Conservation (phyloP, 2,329 filamentous ascomycete genomes). For the Sporothrix curviconia region DNA sequence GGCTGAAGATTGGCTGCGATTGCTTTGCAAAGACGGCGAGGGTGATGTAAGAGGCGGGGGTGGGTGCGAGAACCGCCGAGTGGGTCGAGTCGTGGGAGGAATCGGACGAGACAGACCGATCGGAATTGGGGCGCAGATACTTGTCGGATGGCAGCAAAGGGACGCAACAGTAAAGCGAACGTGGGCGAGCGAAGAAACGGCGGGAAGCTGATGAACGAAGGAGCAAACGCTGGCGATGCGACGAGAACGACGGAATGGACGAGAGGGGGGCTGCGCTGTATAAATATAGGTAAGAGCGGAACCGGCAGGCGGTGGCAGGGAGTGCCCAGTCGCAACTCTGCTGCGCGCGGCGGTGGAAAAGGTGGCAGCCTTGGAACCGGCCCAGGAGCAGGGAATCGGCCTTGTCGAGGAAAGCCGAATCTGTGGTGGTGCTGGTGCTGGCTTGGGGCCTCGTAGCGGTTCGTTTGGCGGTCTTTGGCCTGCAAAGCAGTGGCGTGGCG, state of each 20-base stretch:
- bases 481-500: slow-evolving; percentile 14
- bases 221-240: slow-evolving; percentile 9
- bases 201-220: not conserved
- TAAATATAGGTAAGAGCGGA: slow-evolving; percentile 10
- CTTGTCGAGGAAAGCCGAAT: slow-evolving; percentile 10
- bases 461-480: not conserved
- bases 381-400: slow-evolving; percentile 12
- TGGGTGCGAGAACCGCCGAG: not conserved
- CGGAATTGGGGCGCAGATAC: not conserved
- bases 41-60: not conserved
- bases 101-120: not conserved
- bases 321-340: not conserved
- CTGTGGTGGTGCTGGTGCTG: not conserved
- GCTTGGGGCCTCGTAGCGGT: not conserved
- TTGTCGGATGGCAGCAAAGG: not conserved
- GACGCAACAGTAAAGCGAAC: not conserved
- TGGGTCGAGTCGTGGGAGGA: slow-evolving; percentile 2
- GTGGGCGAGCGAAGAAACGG: not conserved
- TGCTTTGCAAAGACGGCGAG: not conserved
- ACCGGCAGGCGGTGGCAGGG: not conserved
- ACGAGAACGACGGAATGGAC: slow-evolving; percentile 4
- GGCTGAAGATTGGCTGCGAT: no score
- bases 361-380: slow-evolving; percentile 7
- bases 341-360: slow-evolving; percentile 1
- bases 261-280: not conserved